These are phyloP conservation scores for Diaporthe ampelina DNA, from an alignment of 2,329 filamentous ascomycete genomes.

Conservation along the genomic window DNA sequence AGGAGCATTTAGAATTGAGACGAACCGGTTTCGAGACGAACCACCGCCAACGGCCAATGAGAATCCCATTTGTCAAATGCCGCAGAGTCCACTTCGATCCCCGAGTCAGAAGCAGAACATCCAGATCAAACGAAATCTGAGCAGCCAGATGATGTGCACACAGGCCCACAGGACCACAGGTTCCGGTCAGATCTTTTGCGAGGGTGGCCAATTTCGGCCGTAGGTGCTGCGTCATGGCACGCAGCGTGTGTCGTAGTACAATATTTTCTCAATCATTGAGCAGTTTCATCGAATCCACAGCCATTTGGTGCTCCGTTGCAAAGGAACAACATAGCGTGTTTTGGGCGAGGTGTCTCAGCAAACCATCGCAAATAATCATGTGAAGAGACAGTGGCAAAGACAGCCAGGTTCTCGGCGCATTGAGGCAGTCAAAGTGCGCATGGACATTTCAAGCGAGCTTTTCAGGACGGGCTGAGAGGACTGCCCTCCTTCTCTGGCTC, in stretches of 20 bases:
- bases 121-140: slow-evolving; percentile 12
- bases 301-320: slow-evolving; percentile 1
- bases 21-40: slow-evolving; percentile 2
- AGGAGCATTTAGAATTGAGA: not conserved
- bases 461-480: slow-evolving; percentile 26
- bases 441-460: too few species aligned
- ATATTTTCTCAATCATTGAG: not conserved
- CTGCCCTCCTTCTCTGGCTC: slow-evolving; percentile 37
- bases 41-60: not conserved
- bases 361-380: not conserved
- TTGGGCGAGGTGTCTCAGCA: not conserved
- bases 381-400: not conserved
- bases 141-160: slow-evolving; percentile 9
- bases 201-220: not conserved
- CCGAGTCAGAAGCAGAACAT: slow-evolving; percentile 25
- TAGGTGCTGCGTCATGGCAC: not conserved
- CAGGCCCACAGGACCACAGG: not conserved
- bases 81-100: slow-evolving; percentile 19
- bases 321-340: not conserved
- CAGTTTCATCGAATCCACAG: not conserved
- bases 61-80: not conserved
- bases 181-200: not conserved
- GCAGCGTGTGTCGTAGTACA: not conserved
- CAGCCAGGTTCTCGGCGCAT: not conserved
- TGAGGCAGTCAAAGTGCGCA: not conserved